Evolutionary conservation across 495 filamentous ascomycete genomes (phyloP).

Genomic region (Neurospora sp.): DNA sequence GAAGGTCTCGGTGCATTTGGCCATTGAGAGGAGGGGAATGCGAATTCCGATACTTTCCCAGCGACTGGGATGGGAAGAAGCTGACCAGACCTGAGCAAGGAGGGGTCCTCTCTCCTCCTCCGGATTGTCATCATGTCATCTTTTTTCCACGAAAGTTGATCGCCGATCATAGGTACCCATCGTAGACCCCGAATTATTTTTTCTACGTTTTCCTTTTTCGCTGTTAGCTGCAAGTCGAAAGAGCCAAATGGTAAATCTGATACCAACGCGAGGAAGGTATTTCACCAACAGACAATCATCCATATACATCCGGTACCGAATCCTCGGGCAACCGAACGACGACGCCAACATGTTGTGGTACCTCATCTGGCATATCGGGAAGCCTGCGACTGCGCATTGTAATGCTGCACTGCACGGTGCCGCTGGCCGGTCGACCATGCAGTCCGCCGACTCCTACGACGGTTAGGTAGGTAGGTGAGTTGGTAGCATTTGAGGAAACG

Average conservation of each 20-base stretch:
- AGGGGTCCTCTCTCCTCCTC: neutral
- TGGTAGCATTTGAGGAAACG: neutral
- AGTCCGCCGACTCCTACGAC: neutral
- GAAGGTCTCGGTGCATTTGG: too few species aligned
- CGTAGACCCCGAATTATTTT: neutral
- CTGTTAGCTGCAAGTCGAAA: neutral
- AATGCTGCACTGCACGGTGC: neutral
- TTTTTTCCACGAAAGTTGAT: neutral
- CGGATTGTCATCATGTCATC: neutral
- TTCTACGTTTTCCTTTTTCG: neutral
- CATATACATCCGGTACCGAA: neutral
- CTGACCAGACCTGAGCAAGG: neutral
- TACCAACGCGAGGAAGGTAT: neutral
- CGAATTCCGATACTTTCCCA: neutral
- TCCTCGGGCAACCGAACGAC: neutral
- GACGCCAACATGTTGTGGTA: neutral
- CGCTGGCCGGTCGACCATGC: neutral
- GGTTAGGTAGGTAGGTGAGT: neutral
- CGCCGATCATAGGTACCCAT: neutral
- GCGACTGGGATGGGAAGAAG: neutral
- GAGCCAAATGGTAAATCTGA: neutral
- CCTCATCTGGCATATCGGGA: neutral
- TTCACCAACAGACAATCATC: neutral
- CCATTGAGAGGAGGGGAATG: neutral
- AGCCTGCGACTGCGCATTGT: neutral